Conservation (phyloP, 257 asterid genomes). For the Solanum verrucosum region DNA sequence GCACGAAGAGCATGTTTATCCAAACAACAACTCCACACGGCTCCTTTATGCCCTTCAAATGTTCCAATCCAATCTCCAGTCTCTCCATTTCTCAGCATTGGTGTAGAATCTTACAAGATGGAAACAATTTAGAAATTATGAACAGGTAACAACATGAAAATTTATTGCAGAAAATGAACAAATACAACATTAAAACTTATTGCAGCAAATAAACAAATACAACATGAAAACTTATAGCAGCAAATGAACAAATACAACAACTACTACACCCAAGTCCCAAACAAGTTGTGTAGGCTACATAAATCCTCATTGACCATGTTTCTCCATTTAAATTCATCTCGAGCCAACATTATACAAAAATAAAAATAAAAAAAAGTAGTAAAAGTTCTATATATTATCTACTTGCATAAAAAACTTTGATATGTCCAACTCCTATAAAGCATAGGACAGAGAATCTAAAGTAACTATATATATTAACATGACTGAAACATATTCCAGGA, state of each 20-base stretch:
- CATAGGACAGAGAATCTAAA: not conserved
- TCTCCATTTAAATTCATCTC: not conserved
- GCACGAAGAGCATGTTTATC: slow-evolving; percentile 89
- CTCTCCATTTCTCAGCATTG: slow-evolving; percentile 96
- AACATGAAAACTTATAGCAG: not conserved
- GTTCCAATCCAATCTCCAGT: slow-evolving; percentile 99
- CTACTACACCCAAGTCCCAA: not conserved
- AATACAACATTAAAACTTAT: not conserved
- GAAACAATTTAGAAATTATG: not conserved
- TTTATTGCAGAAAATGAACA: not conserved
- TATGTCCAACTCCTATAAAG: not conserved
- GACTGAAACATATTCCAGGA: not conserved
- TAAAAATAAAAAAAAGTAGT: not conserved
- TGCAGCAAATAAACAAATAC: not conserved
- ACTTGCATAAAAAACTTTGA: not conserved
- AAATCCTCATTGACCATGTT: not conserved
- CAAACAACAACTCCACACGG: slow-evolving; percentile 93
- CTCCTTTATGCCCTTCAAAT: slow-evolving; percentile 97
- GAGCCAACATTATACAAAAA: not conserved
- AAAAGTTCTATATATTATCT: not conserved
- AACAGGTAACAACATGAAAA: not conserved
- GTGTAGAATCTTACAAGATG: slow-evolving; percentile 60
- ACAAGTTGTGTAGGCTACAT: not conserved
- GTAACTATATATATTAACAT: not conserved
- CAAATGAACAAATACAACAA: not conserved